Base-by-base conservation (phyloP, 108 stramenopile genomes). In the Nannochloropsis gaditana region DNA sequence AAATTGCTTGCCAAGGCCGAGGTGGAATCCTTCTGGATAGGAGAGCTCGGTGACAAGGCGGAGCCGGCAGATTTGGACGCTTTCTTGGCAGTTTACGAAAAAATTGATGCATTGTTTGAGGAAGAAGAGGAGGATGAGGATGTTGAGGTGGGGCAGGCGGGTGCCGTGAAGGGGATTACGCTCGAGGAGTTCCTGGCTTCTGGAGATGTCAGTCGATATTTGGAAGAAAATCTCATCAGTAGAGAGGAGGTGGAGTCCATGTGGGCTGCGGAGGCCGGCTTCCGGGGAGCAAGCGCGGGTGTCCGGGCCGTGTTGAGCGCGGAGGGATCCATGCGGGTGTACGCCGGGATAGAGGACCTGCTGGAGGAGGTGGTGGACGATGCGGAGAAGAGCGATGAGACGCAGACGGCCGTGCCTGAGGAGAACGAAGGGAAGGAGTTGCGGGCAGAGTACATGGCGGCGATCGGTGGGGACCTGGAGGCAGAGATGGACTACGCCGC, bases 11-110 rank as follows among this genome's bases (percentile, higher is more conserved):
- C 59, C 15, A 73, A 73, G 59, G n/a, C 59, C 19, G 59, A 73
- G 59, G 59, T 73, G 59, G 59, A 73, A n/a, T 73, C 59, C 19
- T 73, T 73, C n/a, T 73, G 59, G 59, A 73, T 73, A n/a, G 59
- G 59, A 73, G 59, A 73, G 59, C 19, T 73, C 19, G 59, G 59
- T 15, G 59, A 73, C n/a, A 73, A 1, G 3, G 59, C 15, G 19
- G 59, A 73, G 59, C 15, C n/a, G 59, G 59, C 59, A n/a, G 59
- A 73, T n/a, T n/a, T 73, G 15, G 5, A 73, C 19, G 59, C 19
- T 15, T 73, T 73, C 8, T n/a, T 73, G 2, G 59, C 59, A 6
- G 59, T 73, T n/a, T 73, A 73, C 59, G 59, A 73, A 2, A 73
- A 8, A n/a, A 73, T 73, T 73, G 59, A 73, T 73, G 59, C 59